Evolutionary conservation across 2,329 filamentous ascomycete genomes (phyloP).

Genomic region (Fusarium pilosicola): DNA sequence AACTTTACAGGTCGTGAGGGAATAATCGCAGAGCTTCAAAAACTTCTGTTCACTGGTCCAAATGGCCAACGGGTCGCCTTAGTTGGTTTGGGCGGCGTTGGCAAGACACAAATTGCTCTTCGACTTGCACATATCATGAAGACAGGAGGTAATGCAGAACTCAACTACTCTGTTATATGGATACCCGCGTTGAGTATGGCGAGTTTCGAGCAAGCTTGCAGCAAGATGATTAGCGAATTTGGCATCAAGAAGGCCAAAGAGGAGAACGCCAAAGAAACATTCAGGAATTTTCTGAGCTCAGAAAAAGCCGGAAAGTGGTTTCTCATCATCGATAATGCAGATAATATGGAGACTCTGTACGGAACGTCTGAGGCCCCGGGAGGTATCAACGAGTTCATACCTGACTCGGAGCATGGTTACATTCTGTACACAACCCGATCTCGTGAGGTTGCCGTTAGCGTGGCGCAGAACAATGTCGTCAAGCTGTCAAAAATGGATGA

Average conservation of each 20-base stretch:
- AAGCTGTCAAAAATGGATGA: not conserved
- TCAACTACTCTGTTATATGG: not conserved
- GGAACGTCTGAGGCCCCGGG: not conserved
- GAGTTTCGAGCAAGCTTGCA: not conserved
- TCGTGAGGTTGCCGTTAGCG: constrained; percentile 29
- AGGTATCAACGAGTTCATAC: constrained; percentile 40
- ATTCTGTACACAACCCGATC: constrained; percentile 53
- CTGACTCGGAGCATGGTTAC: constrained; percentile 45
- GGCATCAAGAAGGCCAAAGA: accelerated
- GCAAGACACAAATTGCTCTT: not conserved
- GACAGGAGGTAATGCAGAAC: accelerated
- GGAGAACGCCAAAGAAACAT: not conserved
- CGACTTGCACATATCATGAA: not conserved
- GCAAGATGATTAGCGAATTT: not conserved
- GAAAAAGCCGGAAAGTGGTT: constrained; percentile 50
- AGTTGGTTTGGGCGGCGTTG: not conserved
- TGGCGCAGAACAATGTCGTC: not conserved
- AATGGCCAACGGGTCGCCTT: not conserved
- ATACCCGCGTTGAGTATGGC: not conserved
- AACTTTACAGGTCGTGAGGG: not conserved
- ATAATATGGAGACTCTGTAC: constrained; percentile 46
- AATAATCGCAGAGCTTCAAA: not conserved
- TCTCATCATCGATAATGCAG: constrained; percentile 55
- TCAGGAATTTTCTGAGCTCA: constrained; percentile 37
- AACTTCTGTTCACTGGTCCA: accelerated